phyloP scores from a whole-genome alignment of 345 rosid species.

The Eutrema yunnanense region DNA sequence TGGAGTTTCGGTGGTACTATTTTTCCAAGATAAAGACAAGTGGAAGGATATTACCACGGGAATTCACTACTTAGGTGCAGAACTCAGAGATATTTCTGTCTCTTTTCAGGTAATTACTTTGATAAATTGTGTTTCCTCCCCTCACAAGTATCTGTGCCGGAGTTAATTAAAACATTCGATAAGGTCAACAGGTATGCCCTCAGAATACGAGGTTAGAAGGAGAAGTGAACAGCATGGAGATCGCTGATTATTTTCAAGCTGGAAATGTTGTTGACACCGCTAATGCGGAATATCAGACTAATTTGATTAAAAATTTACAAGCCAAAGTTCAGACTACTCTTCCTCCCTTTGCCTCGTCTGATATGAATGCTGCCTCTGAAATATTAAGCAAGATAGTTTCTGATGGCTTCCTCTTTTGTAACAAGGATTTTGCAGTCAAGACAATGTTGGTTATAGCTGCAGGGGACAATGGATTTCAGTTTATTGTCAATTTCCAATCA shows the following conservation, averaged over 20 bases:
- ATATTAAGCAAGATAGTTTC: constrained; percentile 28
- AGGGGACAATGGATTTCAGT: constrained; percentile 44
- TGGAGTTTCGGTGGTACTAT: constrained; percentile 59
- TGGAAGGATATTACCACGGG: constrained; percentile 26
- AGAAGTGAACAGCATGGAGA: constrained; percentile 52
- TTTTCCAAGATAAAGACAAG: constrained; percentile 59
- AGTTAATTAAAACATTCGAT: constrained; percentile 21
- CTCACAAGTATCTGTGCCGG: constrained; percentile 7
- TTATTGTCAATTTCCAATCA: constrained; percentile 31
- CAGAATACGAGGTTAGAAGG: constrained; percentile 64
- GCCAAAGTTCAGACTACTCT: constrained; percentile 54
- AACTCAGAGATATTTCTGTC: constrained; percentile 53
- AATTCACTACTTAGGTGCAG: constrained; percentile 63
- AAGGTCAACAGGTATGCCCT: constrained; percentile 71
- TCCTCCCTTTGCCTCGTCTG: constrained; percentile 42
- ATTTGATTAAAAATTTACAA: constrained; percentile 51
- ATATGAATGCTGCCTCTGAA: constrained; percentile 32
- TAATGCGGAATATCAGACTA: constrained; percentile 25
- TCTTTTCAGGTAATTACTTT: constrained; percentile 63
- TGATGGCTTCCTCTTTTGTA: constrained; percentile 34
- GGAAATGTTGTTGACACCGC: constrained; percentile 25
- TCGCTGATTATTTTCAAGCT: constrained; percentile 43
- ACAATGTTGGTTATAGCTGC: constrained; percentile 55
- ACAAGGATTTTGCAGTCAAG: constrained; percentile 41
- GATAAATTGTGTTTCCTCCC: constrained; percentile 8